These are phyloP conservation scores for Cercospora zeae-maydis DNA, from an alignment of 2,329 filamentous ascomycete genomes.

Conservation along the genomic window DNA sequence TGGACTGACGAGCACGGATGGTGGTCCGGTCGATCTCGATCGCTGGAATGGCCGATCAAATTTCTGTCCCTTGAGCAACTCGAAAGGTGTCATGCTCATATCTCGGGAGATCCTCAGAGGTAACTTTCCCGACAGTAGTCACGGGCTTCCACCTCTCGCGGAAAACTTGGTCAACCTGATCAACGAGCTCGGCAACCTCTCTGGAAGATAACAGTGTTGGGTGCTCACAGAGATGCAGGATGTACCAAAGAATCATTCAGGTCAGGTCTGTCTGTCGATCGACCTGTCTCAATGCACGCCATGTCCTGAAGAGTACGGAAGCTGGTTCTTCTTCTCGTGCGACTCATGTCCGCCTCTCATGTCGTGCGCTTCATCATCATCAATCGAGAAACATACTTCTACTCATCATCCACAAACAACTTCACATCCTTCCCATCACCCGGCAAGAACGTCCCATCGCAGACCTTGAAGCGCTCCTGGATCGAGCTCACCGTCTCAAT, in stretches of 20 bases:
- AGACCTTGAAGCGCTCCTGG: constrained; percentile 77
- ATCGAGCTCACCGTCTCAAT: constrained; percentile 64
- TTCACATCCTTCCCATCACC: constrained; percentile 19
- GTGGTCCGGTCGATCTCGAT: background rate
- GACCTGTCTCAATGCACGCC: background rate
- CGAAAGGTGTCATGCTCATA: constrained; percentile 56
- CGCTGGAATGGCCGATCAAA: constrained; percentile 4
- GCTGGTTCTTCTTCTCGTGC: background rate
- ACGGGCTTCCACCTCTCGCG: constrained; percentile 54
- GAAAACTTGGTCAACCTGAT: constrained; percentile 63
- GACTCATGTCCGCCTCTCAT: background rate
- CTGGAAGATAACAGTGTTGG: constrained; percentile 9
- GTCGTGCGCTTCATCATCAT: background rate
- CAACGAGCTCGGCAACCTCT: constrained; percentile 47
- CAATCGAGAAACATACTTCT: background rate
- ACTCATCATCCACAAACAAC: constrained; percentile 21
- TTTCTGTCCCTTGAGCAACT: constrained; percentile 49
- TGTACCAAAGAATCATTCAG: background rate
- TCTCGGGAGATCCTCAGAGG: constrained; percentile 54
- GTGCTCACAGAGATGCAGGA: background rate
- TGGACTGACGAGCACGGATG: constrained; percentile 23
- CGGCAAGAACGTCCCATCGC: constrained; percentile 47
- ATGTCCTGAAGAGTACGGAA: background rate
- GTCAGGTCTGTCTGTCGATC: background rate
- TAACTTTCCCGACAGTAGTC: constrained; percentile 40